Conservation (phyloP, 2,329 filamentous ascomycete genomes). For the Dothideomycetes sp. region DNA sequence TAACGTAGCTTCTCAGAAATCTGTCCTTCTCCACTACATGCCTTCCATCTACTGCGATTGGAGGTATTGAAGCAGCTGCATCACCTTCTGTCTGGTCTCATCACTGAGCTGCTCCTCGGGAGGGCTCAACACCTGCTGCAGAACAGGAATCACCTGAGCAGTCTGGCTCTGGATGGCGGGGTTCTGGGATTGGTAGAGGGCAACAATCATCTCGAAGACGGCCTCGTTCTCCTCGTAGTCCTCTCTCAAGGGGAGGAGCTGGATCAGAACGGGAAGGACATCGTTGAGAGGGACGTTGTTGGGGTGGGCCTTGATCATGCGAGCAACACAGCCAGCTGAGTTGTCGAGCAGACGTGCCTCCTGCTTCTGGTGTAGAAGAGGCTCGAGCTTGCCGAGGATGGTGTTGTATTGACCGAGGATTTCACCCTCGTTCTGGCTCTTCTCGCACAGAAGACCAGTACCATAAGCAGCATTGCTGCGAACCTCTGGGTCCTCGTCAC, state of each 20-base stretch:
- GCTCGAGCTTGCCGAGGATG: slow-evolving; percentile 79
- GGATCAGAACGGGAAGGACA: slow-evolving; percentile 71
- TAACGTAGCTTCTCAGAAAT: slow-evolving; percentile 13
- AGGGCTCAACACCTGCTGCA: slow-evolving; percentile 61
- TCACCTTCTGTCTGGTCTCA: slow-evolving; percentile 58
- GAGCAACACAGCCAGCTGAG: slow-evolving; percentile 78
- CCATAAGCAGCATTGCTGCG: slow-evolving; percentile 95
- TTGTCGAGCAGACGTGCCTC: slow-evolving; percentile 85
- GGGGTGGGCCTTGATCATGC: slow-evolving; percentile 87
- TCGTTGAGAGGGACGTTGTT: slow-evolving; percentile 70
- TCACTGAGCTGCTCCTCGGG: slow-evolving; percentile 68
- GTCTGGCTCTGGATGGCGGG: slow-evolving; percentile 61
- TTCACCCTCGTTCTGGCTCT: slow-evolving; percentile 64
- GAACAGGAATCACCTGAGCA: slow-evolving; percentile 57
- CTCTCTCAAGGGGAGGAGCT: slow-evolving; percentile 76
- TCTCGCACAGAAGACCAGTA: slow-evolving; percentile 71
- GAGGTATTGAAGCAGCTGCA: slow-evolving; percentile 51
- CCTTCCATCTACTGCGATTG: slow-evolving; percentile 23
- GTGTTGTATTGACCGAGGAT: slow-evolving; percentile 66
- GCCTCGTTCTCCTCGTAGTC: slow-evolving; percentile 96
- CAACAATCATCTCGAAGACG: slow-evolving; percentile 81
- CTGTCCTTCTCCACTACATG: slow-evolving; percentile 11
- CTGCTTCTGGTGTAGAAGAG: slow-evolving; percentile 61
- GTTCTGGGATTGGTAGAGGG: slow-evolving; percentile 67
- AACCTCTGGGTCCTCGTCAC: slow-evolving; percentile 81